Conservation (phyloP, 768 basidiomycete genomes). For the Hypholoma fasciculare region DNA sequence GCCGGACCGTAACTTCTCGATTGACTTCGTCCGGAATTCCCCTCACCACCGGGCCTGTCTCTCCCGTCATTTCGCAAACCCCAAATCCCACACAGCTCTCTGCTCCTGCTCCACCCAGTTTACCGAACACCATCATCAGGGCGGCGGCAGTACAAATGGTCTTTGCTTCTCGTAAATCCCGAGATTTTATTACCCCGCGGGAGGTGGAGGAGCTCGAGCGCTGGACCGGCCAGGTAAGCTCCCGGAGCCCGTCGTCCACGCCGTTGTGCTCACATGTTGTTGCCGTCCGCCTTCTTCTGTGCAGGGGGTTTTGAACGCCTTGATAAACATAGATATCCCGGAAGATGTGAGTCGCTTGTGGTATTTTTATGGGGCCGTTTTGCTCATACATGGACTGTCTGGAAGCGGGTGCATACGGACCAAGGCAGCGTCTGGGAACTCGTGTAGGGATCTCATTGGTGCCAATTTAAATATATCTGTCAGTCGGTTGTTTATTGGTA, state of each 20-base stretch:
- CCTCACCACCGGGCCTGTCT: constrained; percentile 43
- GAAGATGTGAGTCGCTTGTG: constrained; percentile 43
- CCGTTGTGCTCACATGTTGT: constrained; percentile 3
- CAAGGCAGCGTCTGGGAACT: constrained; percentile 59
- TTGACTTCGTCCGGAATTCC: constrained; percentile 32
- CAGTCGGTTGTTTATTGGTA: constrained; percentile 7
- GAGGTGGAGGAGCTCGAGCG: constrained; percentile 58
- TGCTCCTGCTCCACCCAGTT: constrained; percentile 15
- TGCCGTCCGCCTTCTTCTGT: neutral
- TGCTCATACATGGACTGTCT: constrained; percentile 11
- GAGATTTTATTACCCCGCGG: constrained; percentile 74
- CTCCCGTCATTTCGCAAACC: constrained; percentile 33
- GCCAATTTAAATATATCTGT: constrained; percentile 19
- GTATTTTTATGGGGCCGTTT: constrained; percentile 11
- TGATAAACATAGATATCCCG: constrained; percentile 47
- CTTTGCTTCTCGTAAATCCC: constrained; percentile 73
- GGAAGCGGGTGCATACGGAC: constrained; percentile 53
- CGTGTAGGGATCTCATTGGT: constrained; percentile 17
- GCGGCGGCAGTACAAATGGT: constrained; percentile 84
- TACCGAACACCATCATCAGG: constrained; percentile 45
- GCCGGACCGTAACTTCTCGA: constrained; percentile 24
- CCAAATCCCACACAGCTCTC: constrained; percentile 20
- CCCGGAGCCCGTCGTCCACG: neutral
- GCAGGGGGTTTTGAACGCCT: constrained; percentile 58
- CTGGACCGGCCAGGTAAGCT: constrained; percentile 50